Base-by-base conservation (phyloP, 2,329 filamentous ascomycete species). In the Penicillium sp. region DNA sequence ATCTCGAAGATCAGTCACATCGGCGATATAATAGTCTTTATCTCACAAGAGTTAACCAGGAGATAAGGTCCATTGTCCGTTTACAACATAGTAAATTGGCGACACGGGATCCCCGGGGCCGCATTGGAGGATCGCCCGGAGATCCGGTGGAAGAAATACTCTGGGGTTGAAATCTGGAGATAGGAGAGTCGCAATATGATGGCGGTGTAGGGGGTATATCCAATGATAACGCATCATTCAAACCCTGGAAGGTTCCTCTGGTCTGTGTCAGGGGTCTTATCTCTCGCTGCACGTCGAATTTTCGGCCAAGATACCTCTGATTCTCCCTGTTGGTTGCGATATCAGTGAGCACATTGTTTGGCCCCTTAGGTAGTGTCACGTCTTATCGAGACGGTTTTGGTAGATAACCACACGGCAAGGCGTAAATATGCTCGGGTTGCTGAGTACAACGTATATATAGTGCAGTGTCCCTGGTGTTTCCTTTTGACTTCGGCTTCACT, bases 351-450 rank as follows among this genome's bases (percentile, higher is more conserved):
- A 45, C 50, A 51, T 47, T 28, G 25, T 35, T 28, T 40, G 52
- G n/a, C 48, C 47, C 36, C 40, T 59, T 60, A 48, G 46, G 54
- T 56, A 58, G 53, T 37, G 57, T 64, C 59, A 66, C 59, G 58
- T 56, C 66, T 67, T 69, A 67, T 67, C 66, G 48, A 61, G 46
- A 61, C 53, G 17, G 41, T 53, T 25, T 61, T 57, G 66, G 58
- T 57, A 63, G 62, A 67, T 66, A 64, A 51, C 33, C 58, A 40
- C 42, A 59, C 53, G 51, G 49, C 44, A 50, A 28, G 45, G 51
- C 28, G 37, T 54, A 44, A 50, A 42, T 40, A 14, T 31, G 25
- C 19, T 26, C 10, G 22, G 42, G 14, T n/a, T 45, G 17, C 11
- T 42, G 37, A 50, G 26, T 41, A 30, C 46, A 16, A 31, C 16